Percentiles rank a stretch among this genome's conserved stretches.
Evolutionary conservation across 164 flowering plant species (phyloP).

Genomic region (Houttuynia cordata): DNA sequence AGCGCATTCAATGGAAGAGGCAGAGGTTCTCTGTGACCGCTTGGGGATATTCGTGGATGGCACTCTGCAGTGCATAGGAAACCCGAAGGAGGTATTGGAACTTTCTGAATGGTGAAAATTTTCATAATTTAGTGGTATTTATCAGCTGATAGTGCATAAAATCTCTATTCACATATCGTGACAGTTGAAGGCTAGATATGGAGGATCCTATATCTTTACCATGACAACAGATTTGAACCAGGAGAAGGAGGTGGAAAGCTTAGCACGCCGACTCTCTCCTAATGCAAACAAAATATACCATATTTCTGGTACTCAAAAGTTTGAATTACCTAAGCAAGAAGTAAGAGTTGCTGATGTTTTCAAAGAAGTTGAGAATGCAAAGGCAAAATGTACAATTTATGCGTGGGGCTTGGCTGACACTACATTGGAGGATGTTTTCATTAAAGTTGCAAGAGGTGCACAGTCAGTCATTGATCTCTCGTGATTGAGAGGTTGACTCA

Average conservation of each 20-base stretch:
- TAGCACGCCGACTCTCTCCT: conserved; percentile 49
- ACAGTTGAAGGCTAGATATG: conserved; percentile 90
- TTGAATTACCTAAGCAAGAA: conserved; percentile 80
- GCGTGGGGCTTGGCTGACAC: conserved; percentile 97
- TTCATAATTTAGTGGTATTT: neutral
- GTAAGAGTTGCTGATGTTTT: conserved; percentile 75
- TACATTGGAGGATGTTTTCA: conserved; percentile 90
- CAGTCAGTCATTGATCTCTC: conserved; percentile 5
- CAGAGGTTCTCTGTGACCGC: conserved; percentile 85
- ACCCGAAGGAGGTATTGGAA: conserved; percentile 75
- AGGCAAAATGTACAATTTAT: conserved; percentile 56
- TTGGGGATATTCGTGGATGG: conserved; percentile 91
- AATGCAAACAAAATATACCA: conserved; percentile 63
- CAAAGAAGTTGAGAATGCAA: conserved; percentile 68
- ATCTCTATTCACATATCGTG: neutral
- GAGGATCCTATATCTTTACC: conserved; percentile 87
- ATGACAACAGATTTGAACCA: conserved; percentile 64
- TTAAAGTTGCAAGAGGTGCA: conserved; percentile 73
- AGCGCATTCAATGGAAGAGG: conserved; percentile 99
- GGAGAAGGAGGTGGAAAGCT: conserved; percentile 56
- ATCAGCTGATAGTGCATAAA: neutral
- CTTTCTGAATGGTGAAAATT: neutral
- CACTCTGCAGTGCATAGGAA: conserved; percentile 79
- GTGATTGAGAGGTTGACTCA: neutral
- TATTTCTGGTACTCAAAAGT: conserved; percentile 85